Base-by-base conservation (phyloP, 768 basidiomycete genomes). In the Paxillus ammoniavirescens region DNA sequence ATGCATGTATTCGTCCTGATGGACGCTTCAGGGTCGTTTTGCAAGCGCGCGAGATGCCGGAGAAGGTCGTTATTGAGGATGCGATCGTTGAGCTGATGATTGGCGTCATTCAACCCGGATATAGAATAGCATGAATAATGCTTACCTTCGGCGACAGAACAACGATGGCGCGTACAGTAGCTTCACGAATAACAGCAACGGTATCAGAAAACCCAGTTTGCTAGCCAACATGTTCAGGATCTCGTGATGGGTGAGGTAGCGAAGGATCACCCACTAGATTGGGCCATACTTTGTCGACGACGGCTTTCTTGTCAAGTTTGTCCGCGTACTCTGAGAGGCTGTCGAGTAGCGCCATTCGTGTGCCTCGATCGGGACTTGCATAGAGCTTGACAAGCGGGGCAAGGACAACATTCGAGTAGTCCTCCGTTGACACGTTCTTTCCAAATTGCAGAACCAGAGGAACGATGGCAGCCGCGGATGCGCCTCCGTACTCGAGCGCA, bases 1-100 rank as follows among this genome's bases (percentile, higher is more conserved):
- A 99, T 98, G 64, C 93, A 96, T 0, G 97, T 97, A 63, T 98
- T 98, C 14, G 97, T 98, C 43, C 97, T 82, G 61, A 98, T 98
- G 5, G 94, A 95, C 3, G 95, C 83, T 71, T 99, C 97, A 1
- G 87, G 77, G 65, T 98, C 97, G 33, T 80, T 84, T 73, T 99
- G 97, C 73, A 91, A 87, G 64, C 91, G 92, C 2, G 96, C 96
- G 21, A 99, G 81, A 56, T 91, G 81, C 2, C 96, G 87, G 10
- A 99, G 82, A 17, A 99, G 83, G 56, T 99, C 97, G 62, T 98
- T 99, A 72, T 99, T 99, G 36, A 98, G 78, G 37, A 98, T 82
- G 2, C 96, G 87, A 59, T 97, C 94, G 47, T 76, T 89, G 47
- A 99, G 78, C 93, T 97, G 56, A 2, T 30, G 6, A 37, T 9